phyloP scores from a whole-genome alignment of 148 eudicot species.

The Selenicereus undatus region DNA sequence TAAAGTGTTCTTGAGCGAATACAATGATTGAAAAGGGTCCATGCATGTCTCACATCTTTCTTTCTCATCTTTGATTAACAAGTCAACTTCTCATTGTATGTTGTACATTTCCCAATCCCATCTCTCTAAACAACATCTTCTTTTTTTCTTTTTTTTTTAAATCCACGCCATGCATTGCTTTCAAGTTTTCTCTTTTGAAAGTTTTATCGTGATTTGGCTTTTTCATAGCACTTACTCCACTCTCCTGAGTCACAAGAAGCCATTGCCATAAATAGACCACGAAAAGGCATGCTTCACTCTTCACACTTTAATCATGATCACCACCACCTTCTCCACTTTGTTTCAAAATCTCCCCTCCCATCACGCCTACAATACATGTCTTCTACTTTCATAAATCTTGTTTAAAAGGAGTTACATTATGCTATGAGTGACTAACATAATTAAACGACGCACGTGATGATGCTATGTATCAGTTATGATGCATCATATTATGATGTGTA shows the following conservation, averaged over 20 bases:
- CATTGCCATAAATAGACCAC: constrained; percentile 27
- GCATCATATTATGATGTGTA: too few species aligned
- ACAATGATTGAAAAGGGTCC: constrained; percentile 22
- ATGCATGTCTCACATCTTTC: constrained; percentile 9
- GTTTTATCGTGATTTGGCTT: constrained; percentile 14
- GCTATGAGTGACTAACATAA: too few species aligned
- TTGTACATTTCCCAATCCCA: neutral
- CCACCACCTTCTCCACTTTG: constrained; percentile 14
- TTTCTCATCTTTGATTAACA: neutral
- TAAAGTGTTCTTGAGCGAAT: constrained; percentile 4
- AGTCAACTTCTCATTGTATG: constrained; percentile 29
- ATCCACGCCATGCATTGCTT: constrained; percentile 22
- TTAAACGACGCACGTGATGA: too few species aligned
- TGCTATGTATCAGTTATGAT: too few species aligned
- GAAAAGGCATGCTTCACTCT: constrained; percentile 4
- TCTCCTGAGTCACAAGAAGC: constrained; percentile 34
- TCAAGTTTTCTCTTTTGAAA: neutral
- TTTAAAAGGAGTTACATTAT: neutral
- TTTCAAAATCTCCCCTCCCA: constrained; percentile 5
- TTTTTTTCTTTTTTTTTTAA: constrained; percentile 5
- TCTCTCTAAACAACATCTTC: too few species aligned
- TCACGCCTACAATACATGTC: constrained; percentile 11
- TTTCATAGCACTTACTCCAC: constrained; percentile 13
- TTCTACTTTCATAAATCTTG: neutral
- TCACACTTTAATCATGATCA: constrained; percentile 39